Evolutionary conservation across 345 rosid species (phyloP).

Genomic region (Syzygium jambos): DNA sequence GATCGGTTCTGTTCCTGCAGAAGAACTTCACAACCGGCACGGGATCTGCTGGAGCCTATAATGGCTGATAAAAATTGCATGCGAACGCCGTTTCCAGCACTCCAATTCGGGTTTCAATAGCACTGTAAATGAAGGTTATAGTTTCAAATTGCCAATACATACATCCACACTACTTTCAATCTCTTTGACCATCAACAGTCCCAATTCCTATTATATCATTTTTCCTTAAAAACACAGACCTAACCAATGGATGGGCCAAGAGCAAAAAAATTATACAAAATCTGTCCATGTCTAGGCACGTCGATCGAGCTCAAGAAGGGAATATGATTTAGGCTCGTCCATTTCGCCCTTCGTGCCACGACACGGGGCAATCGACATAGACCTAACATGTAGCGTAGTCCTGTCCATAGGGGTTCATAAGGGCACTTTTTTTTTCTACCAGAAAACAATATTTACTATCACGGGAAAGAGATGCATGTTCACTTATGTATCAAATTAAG

Average conservation of each 20-base stretch:
- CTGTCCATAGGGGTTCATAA: background rate
- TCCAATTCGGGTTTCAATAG: background rate
- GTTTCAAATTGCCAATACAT: background rate
- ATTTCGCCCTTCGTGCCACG: background rate
- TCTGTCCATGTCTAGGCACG: background rate
- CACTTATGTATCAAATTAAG: background rate
- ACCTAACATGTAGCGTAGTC: background rate
- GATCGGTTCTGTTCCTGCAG: background rate
- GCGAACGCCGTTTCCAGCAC: too few relatives aligned
- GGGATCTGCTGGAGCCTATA: background rate
- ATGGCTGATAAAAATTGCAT: background rate
- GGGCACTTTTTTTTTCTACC: background rate
- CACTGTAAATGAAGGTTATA: background rate
- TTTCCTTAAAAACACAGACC: background rate
- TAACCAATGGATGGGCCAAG: background rate
- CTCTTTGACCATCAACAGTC: too few relatives aligned
- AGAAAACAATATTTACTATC: background rate
- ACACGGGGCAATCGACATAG: background rate
- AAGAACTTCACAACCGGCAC: background rate
- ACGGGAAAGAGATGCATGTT: background rate
- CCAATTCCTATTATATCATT: background rate
- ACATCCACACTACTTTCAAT: background rate
- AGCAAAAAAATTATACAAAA: background rate
- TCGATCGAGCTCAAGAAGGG: background rate
- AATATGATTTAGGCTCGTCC: background rate